phyloP scores from a whole-genome alignment of 148 eudicot genomes.

The Diospyros kaki region DNA sequence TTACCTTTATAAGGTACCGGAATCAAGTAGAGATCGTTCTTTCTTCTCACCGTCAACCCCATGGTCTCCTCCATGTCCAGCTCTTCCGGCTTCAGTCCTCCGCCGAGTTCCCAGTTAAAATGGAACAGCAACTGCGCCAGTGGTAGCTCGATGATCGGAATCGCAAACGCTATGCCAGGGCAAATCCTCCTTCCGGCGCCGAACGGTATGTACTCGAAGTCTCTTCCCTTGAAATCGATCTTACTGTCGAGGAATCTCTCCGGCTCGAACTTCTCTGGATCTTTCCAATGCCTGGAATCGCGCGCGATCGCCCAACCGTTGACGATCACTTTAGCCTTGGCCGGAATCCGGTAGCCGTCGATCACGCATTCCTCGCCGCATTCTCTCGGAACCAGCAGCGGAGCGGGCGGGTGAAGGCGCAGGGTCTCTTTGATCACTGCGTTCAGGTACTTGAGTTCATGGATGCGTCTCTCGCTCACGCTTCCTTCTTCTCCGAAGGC shows the following conservation, averaged over 20 bases:
- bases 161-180: conserved; percentile 21
- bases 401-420: conserved; percentile 27
- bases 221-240: conserved; percentile 20
- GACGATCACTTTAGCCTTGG: conserved; percentile 16
- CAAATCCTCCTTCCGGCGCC: conserved; percentile 35
- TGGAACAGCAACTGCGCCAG: conserved; percentile 27
- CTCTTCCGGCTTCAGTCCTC: conserved; percentile 1
- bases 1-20: not conserved
- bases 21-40: conserved; percentile 15
- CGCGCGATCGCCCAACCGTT: conserved; percentile 29
- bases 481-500: conserved; percentile 3
- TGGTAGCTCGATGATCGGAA: conserved; percentile 28
- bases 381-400: conserved; percentile 27
- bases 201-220: conserved; percentile 27
- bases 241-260: conserved; percentile 21
- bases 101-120: conserved; percentile 26
- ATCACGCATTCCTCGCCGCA: conserved; percentile 13
- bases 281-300: conserved; percentile 25
- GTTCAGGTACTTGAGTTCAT: conserved; percentile 17
- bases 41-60: conserved; percentile 17
- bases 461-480: conserved; percentile 15
- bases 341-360: conserved; percentile 23
- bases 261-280: conserved; percentile 26
- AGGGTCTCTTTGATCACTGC: conserved; percentile 28
- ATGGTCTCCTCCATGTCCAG: conserved; percentile 23